phyloP scores from a whole-genome alignment of 148 eudicot species.

The Dianthus caryophyllus region DNA sequence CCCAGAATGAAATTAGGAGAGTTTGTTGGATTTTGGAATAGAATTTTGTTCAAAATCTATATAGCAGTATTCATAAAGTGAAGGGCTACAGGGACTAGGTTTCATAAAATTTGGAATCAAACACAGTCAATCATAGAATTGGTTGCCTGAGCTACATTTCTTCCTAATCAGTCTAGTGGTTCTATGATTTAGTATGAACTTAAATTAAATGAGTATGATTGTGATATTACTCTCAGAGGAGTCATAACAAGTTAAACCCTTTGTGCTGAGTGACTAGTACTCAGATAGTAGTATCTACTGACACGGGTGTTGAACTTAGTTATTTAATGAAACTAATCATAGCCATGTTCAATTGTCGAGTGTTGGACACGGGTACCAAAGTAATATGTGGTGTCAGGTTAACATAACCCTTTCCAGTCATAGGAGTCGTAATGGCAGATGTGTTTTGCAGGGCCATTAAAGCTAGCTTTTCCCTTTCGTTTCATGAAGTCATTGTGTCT shows the following conservation, averaged over 20 bases:
- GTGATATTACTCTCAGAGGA: background rate
- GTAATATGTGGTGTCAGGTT: too few species aligned
- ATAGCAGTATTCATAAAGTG: background rate
- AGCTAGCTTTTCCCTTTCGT: constrained; percentile 62
- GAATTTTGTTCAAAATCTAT: background rate
- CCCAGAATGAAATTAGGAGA: background rate
- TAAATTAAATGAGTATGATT: background rate
- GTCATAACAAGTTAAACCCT: too few species aligned
- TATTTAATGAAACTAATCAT: too few species aligned
- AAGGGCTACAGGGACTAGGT: background rate
- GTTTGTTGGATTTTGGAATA: background rate
- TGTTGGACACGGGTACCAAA: too few species aligned
- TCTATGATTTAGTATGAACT: background rate
- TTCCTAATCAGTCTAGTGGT: background rate
- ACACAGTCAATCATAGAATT: background rate
- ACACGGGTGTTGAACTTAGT: too few species aligned
- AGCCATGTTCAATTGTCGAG: too few species aligned
- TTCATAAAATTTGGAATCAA: background rate
- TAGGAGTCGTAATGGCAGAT: constrained; percentile 5
- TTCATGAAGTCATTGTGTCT: constrained; percentile 79
- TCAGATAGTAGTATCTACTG: too few species aligned
- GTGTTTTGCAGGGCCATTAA: constrained; percentile 59
- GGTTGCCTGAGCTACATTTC: background rate
- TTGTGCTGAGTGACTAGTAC: background rate
- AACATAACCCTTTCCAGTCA: background rate